These are phyloP conservation scores for Fusarium marasasianum DNA, from an alignment of 2,329 filamentous ascomycete species.

Conservation along the genomic window DNA sequence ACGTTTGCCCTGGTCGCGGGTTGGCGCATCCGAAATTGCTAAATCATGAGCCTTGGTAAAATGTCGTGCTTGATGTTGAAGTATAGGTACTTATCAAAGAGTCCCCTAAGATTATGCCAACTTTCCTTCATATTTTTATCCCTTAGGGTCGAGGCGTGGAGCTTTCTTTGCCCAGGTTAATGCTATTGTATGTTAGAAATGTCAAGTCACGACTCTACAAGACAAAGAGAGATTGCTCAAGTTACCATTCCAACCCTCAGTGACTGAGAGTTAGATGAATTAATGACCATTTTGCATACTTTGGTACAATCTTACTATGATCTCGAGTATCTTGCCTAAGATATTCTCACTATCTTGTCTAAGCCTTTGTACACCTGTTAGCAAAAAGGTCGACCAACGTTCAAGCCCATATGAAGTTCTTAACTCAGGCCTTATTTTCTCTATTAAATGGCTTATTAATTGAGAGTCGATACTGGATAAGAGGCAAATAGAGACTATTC, in stretches of 20 bases:
- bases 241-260: neutral
- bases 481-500: too few relatives aligned
- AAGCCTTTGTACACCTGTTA: neutral
- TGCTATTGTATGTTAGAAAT: neutral
- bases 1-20: too few relatives aligned
- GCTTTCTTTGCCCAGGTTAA: too few relatives aligned
- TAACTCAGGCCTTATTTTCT: too few relatives aligned
- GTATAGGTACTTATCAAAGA: too few relatives aligned
- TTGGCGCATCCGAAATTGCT: neutral
- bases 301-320: neutral
- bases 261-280: neutral
- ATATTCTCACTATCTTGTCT: neutral
- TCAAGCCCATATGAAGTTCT: neutral
- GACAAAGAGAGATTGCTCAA: neutral
- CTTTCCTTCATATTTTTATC: too few relatives aligned
- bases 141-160: too few relatives aligned
- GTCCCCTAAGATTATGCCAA: too few relatives aligned
- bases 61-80: neutral
- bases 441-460: too few relatives aligned
- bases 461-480: too few relatives aligned
- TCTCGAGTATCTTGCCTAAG: neutral
- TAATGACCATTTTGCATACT: neutral
- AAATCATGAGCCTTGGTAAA: neutral
- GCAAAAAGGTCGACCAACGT: neutral
- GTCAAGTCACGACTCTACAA: neutral